Conservation (phyloP, 2,329 filamentous ascomycete species). For the Akanthomyces muscarius region DNA sequence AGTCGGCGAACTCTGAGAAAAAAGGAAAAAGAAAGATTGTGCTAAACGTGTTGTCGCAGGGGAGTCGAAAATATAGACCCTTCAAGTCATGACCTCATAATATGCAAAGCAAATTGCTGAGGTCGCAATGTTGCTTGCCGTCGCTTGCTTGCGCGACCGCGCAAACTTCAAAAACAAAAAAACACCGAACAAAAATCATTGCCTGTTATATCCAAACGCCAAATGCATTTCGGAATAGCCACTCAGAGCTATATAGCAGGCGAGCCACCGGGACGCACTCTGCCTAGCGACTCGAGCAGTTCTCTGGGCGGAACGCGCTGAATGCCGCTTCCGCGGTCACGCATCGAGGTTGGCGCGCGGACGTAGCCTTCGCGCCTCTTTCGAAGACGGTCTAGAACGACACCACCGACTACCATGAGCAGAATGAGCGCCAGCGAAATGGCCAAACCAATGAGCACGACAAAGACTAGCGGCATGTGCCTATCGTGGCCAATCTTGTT, state of each 20-base stretch:
- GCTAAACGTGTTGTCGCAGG: background rate
- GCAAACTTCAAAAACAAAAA: background rate
- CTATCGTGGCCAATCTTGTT: constrained; percentile 60
- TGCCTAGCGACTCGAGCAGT: constrained; percentile 51
- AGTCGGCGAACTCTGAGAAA: background rate
- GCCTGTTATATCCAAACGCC: constrained; percentile 36
- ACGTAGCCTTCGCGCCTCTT: constrained; percentile 76
- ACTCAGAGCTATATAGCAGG: constrained; percentile 44
- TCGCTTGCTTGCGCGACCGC: background rate
- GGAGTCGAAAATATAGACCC: background rate
- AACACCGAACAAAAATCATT: constrained; percentile 18
- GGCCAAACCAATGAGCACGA: constrained; percentile 76
- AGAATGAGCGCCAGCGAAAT: constrained; percentile 75
- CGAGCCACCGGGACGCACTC: constrained; percentile 45
- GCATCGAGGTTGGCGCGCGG: constrained; percentile 67
- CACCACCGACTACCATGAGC: constrained; percentile 69
- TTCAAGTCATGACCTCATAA: constrained; percentile 15
- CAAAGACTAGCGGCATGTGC: constrained; percentile 67
- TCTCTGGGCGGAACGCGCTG: constrained; percentile 58
- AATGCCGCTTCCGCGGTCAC: constrained; percentile 56
- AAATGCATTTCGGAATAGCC: constrained; percentile 28
- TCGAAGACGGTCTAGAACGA: constrained; percentile 70
- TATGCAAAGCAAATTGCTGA: constrained; percentile 7
- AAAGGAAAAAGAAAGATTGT: constrained; percentile 7
- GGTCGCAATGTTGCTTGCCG: constrained; percentile 8